phyloP scores from a whole-genome alignment of 305 asterid species.

The Fraxinus ornus region DNA sequence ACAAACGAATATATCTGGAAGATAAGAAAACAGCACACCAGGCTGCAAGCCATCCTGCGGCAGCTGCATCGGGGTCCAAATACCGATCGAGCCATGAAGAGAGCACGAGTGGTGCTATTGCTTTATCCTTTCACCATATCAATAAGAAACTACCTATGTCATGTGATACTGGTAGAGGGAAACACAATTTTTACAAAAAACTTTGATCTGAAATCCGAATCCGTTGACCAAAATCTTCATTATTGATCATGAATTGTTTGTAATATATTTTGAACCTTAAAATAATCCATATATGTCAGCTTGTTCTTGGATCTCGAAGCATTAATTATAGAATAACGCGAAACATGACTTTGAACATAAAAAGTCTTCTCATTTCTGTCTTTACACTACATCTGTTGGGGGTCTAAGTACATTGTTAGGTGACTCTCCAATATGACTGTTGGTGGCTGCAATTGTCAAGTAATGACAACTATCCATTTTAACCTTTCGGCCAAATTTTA shows the following conservation, averaged over 20 bases:
- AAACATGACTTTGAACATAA: neutral
- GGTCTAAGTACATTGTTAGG: no score
- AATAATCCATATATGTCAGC: neutral
- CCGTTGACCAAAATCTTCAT: neutral
- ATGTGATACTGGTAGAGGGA: neutral
- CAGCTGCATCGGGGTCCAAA: constrained; percentile 39
- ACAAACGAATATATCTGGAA: constrained; percentile 41
- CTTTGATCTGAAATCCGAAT: neutral
- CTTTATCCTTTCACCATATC: neutral
- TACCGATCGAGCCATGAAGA: constrained; percentile 39
- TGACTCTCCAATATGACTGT: neutral
- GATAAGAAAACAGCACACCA: constrained; percentile 37
- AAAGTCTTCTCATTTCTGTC: neutral
- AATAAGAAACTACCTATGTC: neutral
- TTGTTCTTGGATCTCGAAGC: neutral
- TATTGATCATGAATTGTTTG: neutral
- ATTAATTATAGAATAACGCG: neutral
- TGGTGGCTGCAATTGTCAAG: neutral
- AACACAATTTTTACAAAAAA: neutral
- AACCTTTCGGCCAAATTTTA: neutral
- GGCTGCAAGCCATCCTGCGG: constrained; percentile 41
- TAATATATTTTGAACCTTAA: neutral
- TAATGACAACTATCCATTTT: neutral
- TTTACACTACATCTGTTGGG: no score
- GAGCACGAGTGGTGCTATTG: neutral